Evolutionary conservation across 148 eudicot genomes (phyloP).

Genomic region (Diospyros lotus): DNA sequence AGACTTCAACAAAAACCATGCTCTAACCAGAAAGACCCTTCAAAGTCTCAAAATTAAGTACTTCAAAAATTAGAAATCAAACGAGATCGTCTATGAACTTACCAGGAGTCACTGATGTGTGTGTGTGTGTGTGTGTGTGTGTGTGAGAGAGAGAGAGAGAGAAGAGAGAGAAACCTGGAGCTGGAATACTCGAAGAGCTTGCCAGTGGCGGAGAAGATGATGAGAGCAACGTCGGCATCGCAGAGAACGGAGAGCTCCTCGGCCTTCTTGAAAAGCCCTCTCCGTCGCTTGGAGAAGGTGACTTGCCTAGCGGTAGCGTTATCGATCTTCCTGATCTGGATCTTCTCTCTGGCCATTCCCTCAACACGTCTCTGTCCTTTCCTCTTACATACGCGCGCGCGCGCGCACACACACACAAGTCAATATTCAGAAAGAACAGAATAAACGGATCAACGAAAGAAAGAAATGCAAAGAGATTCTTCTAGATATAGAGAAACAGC

Average conservation of each 20-base stretch:
- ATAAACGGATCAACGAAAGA: constrained; percentile 2
- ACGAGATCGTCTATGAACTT: too few relatives aligned
- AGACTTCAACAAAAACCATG: not conserved
- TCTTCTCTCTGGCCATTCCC: constrained; percentile 76
- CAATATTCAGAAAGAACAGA: constrained; percentile 17
- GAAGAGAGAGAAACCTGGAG: constrained; percentile 54
- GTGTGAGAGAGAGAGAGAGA: constrained; percentile 15
- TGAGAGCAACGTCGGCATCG: constrained; percentile 87
- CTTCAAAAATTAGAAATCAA: too few relatives aligned
- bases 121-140: too few relatives aligned
- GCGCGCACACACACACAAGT: not conserved
- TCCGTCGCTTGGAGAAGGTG: constrained; percentile 89
- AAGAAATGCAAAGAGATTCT: not conserved
- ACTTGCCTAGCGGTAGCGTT: constrained; percentile 91
- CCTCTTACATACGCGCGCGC: not conserved
- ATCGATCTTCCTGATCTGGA: constrained; percentile 82
- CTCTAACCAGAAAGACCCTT: not conserved
- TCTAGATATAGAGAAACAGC: constrained; percentile 10
- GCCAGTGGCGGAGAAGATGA: constrained; percentile 74
- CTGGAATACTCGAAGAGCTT: constrained; percentile 78
- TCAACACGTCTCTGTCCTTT: not conserved
- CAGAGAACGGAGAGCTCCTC: constrained; percentile 86
- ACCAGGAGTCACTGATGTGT: too few relatives aligned
- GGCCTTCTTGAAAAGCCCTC: constrained; percentile 96
- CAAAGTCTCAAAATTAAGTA: not conserved